Evolutionary conservation across 495 filamentous ascomycete genomes (phyloP).

Genomic region (Glonium stellatum): DNA sequence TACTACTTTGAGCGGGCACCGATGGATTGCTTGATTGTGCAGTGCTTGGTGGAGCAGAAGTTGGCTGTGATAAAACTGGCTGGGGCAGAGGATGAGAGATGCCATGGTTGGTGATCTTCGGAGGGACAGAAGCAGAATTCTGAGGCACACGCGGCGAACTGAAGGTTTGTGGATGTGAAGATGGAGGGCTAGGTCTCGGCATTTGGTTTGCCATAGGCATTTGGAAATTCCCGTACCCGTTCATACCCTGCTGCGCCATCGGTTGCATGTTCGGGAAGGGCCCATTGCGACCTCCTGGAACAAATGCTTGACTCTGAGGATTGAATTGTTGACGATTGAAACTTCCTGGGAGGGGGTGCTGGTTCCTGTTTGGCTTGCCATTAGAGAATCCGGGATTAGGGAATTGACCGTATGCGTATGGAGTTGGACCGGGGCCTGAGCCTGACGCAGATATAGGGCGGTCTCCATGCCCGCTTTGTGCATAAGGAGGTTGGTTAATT

Average conservation of each 20-base stretch:
- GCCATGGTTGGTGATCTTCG: slow-evolving; percentile 12
- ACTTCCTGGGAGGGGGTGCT: slow-evolving; percentile 73
- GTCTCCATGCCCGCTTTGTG: slow-evolving; percentile 36
- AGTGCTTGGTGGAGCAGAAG: slow-evolving; percentile 16
- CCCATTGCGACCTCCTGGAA: slow-evolving; percentile 46
- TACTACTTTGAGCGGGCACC: slow-evolving; percentile 32
- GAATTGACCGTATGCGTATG: slow-evolving; percentile 71
- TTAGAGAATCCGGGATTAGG: slow-evolving; percentile 61
- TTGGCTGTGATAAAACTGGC: slow-evolving; percentile 27
- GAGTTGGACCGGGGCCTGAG: slow-evolving; percentile 41
- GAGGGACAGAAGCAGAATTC: slow-evolving; percentile 14
- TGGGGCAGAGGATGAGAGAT: slow-evolving; percentile 28
- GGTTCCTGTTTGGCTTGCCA: slow-evolving; percentile 51
- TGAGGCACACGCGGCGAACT: slow-evolving; percentile 17
- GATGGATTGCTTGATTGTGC: slow-evolving; percentile 17
- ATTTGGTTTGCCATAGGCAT: slow-evolving; percentile 19
- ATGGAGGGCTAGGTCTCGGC: slow-evolving; percentile 13
- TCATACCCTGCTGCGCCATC: slow-evolving; percentile 14
- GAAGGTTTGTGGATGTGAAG: slow-evolving; percentile 10
- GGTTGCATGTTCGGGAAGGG: slow-evolving; percentile 19
- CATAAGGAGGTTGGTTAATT: slow-evolving; percentile 17
- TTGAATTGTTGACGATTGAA: slow-evolving; percentile 83
- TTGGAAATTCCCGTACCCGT: slow-evolving; percentile 14
- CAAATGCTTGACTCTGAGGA: slow-evolving; percentile 83
- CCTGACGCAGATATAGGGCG: slow-evolving; percentile 31